A percentile compares a stretch with the other conserved stretches of the same genome.
These are phyloP conservation scores for Geotrichum ghanense DNA, from an alignment of 805 yeast genomes.

Conservation along the genomic window DNA sequence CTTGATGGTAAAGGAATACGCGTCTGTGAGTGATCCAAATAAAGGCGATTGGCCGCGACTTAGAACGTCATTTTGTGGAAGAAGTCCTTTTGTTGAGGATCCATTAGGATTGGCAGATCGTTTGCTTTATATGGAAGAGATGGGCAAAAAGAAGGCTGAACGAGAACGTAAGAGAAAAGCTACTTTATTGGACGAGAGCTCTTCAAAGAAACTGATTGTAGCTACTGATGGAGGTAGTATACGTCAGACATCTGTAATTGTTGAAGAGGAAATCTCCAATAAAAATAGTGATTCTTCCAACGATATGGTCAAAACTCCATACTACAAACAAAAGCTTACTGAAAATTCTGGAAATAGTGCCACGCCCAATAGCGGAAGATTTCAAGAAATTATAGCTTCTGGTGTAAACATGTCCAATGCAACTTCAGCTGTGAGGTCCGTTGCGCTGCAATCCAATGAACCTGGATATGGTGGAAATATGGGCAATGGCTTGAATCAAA, in stretches of 20 bases:
- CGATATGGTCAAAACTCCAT: constrained; percentile 22
- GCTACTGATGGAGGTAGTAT: constrained; percentile 19
- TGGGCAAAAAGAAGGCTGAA: constrained; percentile 1
- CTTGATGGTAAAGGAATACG: constrained; percentile 74
- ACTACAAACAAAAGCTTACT: constrained; percentile 10
- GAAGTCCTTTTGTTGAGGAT: constrained; percentile 58
- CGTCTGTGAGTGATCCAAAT: constrained; percentile 22
- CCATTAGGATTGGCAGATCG: background rate
- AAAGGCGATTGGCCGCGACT: constrained; percentile 50
- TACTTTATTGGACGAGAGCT: constrained; percentile 26
- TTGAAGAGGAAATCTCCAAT: constrained; percentile 25
- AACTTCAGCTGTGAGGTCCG: constrained; percentile 26
- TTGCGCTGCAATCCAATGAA: constrained; percentile 21
- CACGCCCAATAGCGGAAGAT: constrained; percentile 12
- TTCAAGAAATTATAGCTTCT: constrained; percentile 48
- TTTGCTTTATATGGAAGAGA: background rate
- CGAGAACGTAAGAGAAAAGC: constrained; percentile 6
- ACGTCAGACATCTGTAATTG: constrained; percentile 25
- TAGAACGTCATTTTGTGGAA: constrained; percentile 54
- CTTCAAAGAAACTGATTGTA: constrained; percentile 43
- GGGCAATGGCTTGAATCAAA: constrained; percentile 22
- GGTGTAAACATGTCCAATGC: constrained; percentile 31
- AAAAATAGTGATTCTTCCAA: constrained; percentile 14
- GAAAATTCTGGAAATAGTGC: constrained; percentile 17
- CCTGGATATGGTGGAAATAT: constrained; percentile 10